Base-by-base conservation (phyloP, 495 filamentous ascomycete genomes). In the Glonium stellatum region DNA sequence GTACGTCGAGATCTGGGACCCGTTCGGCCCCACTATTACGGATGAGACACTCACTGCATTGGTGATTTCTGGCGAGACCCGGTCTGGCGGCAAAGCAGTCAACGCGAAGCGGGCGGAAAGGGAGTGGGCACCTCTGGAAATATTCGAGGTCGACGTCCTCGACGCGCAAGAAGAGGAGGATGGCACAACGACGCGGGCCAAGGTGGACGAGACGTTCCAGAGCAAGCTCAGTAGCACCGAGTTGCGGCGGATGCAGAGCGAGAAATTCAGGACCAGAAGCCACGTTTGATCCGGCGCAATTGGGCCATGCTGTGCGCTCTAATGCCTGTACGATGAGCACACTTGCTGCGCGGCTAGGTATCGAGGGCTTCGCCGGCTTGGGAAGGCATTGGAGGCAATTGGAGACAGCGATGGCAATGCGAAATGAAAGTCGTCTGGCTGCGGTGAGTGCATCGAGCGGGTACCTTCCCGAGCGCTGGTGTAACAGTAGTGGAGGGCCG, bases 131-230 rank as follows among this genome's bases (percentile, higher is more conserved):
- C 68, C 72, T 37, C 75, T 97, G 54, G 85, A 89, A 31, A 82
- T 93, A 8, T 95, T 91, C 69, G 90, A 93, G 71, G 87, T 97
- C n/a, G 90, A 93, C 64, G 91, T 97, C 36, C 80, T 97, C 19
- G 84, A 91, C 71, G 78, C 85, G 10, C n/a, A n/a, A n/a, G 78
- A 80, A 11, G 86, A 87, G 42, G 80, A 81, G 10, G 76, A 74
- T 44, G 72, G 69, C 18, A 64, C 65, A 3, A 64, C 54, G 6
- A 67, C 69, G 18, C 22, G 53, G 15, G 58, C 59, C 23, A 57
- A 50, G 54, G 65, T 63, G 52, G 80, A 83, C 36, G 78, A 81
- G 49, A 71, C 70, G 51, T 96, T 92, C 69, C 81, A 85, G 4
- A 78, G 80, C 31, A 98, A 96, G 73, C 87, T 98, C 67, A 96